These are phyloP conservation scores for Chlamydomonas sp. DNA, from an alignment of 139 green algal species.

Conservation along the genomic window DNA sequence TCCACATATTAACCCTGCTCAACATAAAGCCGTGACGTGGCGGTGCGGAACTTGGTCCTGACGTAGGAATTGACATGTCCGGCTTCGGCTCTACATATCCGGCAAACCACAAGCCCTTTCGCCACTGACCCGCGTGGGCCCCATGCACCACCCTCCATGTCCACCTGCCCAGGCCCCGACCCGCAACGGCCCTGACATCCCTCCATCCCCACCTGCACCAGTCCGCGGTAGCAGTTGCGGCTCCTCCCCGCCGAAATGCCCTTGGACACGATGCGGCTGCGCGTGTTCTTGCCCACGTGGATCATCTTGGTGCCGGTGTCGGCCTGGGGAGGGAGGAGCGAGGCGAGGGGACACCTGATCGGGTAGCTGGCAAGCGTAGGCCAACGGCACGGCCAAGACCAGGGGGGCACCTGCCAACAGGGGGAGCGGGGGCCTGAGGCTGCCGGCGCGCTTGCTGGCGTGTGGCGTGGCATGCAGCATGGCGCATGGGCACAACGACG, in stretches of 20 bases:
- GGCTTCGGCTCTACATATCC: conserved; percentile 16
- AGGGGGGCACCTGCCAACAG: too few species aligned
- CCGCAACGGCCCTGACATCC: not conserved
- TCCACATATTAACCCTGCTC: too few species aligned
- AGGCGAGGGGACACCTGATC: too few species aligned
- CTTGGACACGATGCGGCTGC: conserved; percentile 97
- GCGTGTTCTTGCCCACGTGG: conserved; percentile 97
- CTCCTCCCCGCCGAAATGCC: conserved; percentile 94
- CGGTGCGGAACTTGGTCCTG: too few species aligned
- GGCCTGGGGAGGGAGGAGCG: conserved; percentile 1
- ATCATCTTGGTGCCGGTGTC: conserved; percentile 98
- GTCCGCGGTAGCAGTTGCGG: conserved; percentile 72
- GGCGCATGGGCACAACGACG: too few species aligned
- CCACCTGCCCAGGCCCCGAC: not conserved
- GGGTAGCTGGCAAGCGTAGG: not conserved
- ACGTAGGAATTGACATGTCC: too few species aligned
- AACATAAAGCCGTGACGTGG: too few species aligned
- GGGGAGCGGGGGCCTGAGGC: too few species aligned
- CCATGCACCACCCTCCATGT: not conserved
- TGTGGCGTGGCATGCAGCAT: too few species aligned
- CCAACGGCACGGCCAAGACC: not conserved
- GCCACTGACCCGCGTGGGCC: not conserved
- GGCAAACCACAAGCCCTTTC: not conserved
- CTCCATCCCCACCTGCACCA: conserved; percentile 74
- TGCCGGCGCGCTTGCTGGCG: too few species aligned